A percentile compares a stretch with the other conserved stretches of the same genome.
Evolutionary conservation across 75 land plant genomes (phyloP).

Genomic region (Pinus taeda): DNA sequence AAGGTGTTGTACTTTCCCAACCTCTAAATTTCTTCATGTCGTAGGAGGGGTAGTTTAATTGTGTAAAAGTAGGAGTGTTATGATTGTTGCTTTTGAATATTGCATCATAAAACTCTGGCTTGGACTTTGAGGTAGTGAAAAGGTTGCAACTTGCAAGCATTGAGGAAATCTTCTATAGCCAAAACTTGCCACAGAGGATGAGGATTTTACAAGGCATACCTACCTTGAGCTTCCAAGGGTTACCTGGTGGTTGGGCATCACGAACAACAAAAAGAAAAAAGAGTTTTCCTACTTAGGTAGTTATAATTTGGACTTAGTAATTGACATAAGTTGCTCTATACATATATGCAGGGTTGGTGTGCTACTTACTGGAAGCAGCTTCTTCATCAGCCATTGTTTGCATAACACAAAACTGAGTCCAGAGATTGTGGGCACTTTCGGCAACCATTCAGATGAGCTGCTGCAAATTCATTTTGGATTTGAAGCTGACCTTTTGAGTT

Average conservation of each 20-base stretch:
- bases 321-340: constrained; percentile 38
- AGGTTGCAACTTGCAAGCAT: constrained; percentile 10
- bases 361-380: constrained; percentile 52
- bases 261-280: constrained; percentile 6
- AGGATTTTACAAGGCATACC: constrained; percentile 12
- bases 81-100: no score
- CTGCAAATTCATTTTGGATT: constrained; percentile 12
- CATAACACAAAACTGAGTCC: constrained; percentile 51
- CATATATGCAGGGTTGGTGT: constrained; percentile 72
- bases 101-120: no score
- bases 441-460: constrained; percentile 16
- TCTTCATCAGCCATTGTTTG: constrained; percentile 48
- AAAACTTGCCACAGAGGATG: constrained; percentile 12
- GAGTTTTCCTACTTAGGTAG: constrained; percentile 11
- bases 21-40: no score
- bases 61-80: no score
- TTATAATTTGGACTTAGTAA: constrained; percentile 7
- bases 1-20: neutral
- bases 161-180: constrained; percentile 9
- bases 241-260: neutral
- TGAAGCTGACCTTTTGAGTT: constrained; percentile 35
- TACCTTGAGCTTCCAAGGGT: constrained; percentile 7
- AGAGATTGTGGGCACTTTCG: constrained; percentile 34
- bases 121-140: constrained; percentile 5
- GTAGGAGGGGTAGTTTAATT: no score